Evolutionary conservation across 2,329 filamentous ascomycete species (phyloP).

Genomic region (Trichoderma atrobrunneum): DNA sequence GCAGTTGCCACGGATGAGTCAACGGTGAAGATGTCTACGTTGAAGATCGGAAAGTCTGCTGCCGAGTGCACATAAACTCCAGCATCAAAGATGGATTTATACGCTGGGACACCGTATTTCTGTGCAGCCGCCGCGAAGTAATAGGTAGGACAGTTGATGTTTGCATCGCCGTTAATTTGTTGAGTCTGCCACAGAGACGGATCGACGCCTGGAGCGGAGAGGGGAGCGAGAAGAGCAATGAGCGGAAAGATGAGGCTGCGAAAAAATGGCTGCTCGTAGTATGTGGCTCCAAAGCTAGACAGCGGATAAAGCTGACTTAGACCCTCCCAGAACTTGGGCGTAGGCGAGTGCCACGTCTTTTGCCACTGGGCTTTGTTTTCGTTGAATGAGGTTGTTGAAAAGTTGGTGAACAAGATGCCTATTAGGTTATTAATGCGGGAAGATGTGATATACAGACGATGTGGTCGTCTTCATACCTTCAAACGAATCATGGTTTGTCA

Average conservation of each 20-base stretch:
- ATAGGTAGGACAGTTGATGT: no score
- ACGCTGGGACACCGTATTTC: no score
- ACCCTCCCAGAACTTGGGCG: not conserved
- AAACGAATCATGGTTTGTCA: not conserved
- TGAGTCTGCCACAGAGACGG: not conserved
- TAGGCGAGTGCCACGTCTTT: not conserved
- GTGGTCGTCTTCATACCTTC: not conserved
- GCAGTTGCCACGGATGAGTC: not conserved
- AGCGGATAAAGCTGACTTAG: not conserved
- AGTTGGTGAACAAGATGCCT: not conserved
- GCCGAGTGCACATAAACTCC: not conserved
- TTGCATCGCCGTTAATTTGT: not conserved
- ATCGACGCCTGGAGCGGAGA: not conserved
- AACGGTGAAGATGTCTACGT: not conserved
- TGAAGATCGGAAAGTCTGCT: not conserved
- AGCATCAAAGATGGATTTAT: no score
- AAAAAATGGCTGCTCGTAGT: not conserved
- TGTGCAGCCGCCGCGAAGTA: no score
- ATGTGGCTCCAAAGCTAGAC: not conserved
- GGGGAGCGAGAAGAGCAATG: not conserved
- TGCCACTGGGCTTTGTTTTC: not conserved
- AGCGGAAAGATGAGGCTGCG: not conserved
- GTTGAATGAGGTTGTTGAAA: not conserved
- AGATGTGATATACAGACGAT: not conserved
- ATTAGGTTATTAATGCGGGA: not conserved